phyloP scores from a whole-genome alignment of 495 filamentous ascomycete species.

The Penicillium longicatenatum region DNA sequence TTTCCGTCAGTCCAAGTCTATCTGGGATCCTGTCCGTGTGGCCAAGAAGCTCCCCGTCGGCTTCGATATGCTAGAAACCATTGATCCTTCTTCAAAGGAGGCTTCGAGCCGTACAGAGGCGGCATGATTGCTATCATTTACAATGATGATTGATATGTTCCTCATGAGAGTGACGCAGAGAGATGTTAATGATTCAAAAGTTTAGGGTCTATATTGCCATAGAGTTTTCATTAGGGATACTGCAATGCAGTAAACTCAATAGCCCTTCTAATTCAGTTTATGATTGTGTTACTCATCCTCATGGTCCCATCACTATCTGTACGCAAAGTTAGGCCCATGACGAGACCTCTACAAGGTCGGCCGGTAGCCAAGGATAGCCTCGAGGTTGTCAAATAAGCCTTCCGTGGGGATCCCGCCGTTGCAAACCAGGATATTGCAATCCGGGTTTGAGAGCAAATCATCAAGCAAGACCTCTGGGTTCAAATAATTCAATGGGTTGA shows the following conservation, averaged over 20 bases:
- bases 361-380: too few relatives aligned
- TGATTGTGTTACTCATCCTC: not conserved
- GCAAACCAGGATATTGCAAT: too few relatives aligned
- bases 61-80: not conserved
- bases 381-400: too few relatives aligned
- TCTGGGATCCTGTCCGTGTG: conserved; percentile 19
- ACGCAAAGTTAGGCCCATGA: too few relatives aligned
- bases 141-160: not conserved
- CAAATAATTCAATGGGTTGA: too few relatives aligned
- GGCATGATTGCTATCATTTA: not conserved
- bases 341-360: too few relatives aligned
- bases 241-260: not conserved
- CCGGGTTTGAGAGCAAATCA: too few relatives aligned
- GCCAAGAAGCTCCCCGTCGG: conserved; percentile 13
- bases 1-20: conserved; percentile 22
- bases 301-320: too few relatives aligned
- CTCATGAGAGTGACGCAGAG: not conserved
- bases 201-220: not conserved
- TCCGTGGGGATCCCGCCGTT: too few relatives aligned
- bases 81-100: conserved; percentile 3
- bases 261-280: not conserved
- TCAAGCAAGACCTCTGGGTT: too few relatives aligned
- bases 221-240: not conserved
- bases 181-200: not conserved
- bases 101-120: not conserved